These are phyloP conservation scores for Hordeum pubiflorum DNA, from an alignment of 202 grass and related monocot genomes.

Conservation along the genomic window DNA sequence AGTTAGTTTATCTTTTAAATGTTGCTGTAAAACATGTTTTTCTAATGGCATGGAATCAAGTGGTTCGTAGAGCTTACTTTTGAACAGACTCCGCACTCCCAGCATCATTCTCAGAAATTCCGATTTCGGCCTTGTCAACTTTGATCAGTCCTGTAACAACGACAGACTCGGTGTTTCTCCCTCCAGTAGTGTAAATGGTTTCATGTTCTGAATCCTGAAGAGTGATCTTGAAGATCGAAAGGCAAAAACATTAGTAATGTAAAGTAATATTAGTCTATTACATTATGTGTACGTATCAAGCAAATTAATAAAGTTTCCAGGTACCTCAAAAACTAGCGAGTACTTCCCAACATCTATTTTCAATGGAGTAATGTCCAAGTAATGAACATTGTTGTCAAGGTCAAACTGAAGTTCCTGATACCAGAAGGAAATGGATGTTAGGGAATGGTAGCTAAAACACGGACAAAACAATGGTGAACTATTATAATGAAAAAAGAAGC, in stretches of 20 bases:
- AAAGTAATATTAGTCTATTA: background rate
- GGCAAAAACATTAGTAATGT: background rate
- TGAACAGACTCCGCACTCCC: constrained; percentile 45
- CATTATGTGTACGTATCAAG: background rate
- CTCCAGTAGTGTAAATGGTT: constrained; percentile 67
- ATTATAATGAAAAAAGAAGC: background rate
- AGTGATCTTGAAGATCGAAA: constrained; percentile 44
- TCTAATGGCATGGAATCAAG: background rate
- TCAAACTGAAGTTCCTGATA: constrained; percentile 86
- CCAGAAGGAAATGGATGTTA: constrained; percentile 14
- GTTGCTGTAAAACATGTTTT: background rate
- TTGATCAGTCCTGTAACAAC: constrained; percentile 71
- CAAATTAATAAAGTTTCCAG: constrained; percentile 5
- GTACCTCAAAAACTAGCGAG: constrained; percentile 82
- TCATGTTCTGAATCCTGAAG: constrained; percentile 59
- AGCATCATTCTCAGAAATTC: constrained; percentile 70
- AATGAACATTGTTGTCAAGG: constrained; percentile 58
- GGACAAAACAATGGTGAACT: background rate
- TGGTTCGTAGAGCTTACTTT: constrained; percentile 60
- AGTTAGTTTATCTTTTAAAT: background rate
- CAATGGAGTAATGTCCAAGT: constrained; percentile 72
- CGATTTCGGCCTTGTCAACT: constrained; percentile 81
- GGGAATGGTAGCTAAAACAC: background rate
- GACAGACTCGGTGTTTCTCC: constrained; percentile 33
- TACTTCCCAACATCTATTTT: constrained; percentile 96